Evolutionary conservation across 805 yeast genomes (phyloP), one percentile per base, ranked within the genome.

Genomic region (Candida koratica): DNA sequence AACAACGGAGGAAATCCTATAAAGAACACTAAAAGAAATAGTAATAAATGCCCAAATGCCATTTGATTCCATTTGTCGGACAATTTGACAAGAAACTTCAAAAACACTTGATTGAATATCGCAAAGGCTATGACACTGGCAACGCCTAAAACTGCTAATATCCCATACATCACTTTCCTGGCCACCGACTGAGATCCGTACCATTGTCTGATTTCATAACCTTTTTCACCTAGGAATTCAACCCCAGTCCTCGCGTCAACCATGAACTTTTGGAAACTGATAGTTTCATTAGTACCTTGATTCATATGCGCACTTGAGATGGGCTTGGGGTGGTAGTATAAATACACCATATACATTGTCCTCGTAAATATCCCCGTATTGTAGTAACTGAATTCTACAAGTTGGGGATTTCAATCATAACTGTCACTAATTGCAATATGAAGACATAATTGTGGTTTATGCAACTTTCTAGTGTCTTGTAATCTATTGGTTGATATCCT

Each of bases 1-100:
- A 87, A 58, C 47, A 90, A 45, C 1, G 97, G 98, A 2, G 98
- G 97, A 64, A 90, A 89, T 0, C 93, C 79, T 4, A 89, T 88
- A 2, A 71, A 17, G 45, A 81, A 73, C 3, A 88, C 58, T 30
- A 81, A 55, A 4, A 58, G 12, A 34, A 79, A 72, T 39, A 89
- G 52, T 0, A 77, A 44, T 4, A 69, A 40, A 9, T 62, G 59
- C 0, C 81, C 77, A 26, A 55, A 61, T 13, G 48, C 52, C 30
- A 65, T 55, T 1, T 53, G 52, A 18, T 52, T 45, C 64, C 79
- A 68, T n/a, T 55, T 52, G 33, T 75, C 71, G 0, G 85, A 68
- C 4, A 69, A 38, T 0, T 42, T 42, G 1, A 71, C 70, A 41
- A 75, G 48, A 14, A 56, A 45, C 6, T 58, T 43, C 3, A 75